Conservation (phyloP, 2,329 filamentous ascomycete genomes). For the Curvularia eragrostidis region DNA sequence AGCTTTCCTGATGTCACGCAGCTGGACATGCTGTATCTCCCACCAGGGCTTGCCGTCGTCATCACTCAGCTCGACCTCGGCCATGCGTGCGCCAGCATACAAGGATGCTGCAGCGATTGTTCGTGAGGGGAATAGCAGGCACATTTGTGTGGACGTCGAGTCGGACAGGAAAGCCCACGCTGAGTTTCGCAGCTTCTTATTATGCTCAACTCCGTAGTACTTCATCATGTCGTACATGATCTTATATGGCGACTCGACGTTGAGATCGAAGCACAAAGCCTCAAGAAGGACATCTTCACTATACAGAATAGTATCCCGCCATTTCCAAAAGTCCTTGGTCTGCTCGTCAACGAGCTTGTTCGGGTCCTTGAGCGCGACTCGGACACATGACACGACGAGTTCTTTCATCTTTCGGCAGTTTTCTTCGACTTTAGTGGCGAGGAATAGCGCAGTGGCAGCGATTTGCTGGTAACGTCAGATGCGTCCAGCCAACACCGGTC, state of each 20-base stretch:
- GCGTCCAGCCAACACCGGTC: not conserved
- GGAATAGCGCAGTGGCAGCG: conserved; percentile 87
- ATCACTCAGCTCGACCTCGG: conserved; percentile 74
- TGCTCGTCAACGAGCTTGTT: conserved; percentile 93
- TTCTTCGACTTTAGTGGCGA: conserved; percentile 97
- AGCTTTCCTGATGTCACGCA: conserved; percentile 73
- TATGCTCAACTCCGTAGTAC: conserved; percentile 74
- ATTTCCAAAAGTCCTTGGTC: conserved; percentile 97
- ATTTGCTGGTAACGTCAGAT: conserved; percentile 64
- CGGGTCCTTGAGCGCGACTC: conserved; percentile 92
- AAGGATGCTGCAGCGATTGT: conserved; percentile 86
- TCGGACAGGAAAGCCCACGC: conserved; percentile 97
- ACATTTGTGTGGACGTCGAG: conserved; percentile 81
- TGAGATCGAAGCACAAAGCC: conserved; percentile 89
- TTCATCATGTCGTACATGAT: conserved; percentile 82
- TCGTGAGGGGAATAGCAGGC: conserved; percentile 77
- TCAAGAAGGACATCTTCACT: conserved; percentile 95
- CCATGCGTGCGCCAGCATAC: conserved; percentile 83
- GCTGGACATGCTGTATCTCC: conserved; percentile 74
- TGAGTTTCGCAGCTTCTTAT: conserved; percentile 81
- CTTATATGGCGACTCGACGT: conserved; percentile 86
- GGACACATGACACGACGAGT: conserved; percentile 89
- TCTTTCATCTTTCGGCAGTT: conserved; percentile 96
- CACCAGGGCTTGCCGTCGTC: conserved; percentile 83
- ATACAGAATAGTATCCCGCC: conserved; percentile 90